Conservation (phyloP, 495 filamentous ascomycete species). For the Talaromyces trachyspermus region DNA sequence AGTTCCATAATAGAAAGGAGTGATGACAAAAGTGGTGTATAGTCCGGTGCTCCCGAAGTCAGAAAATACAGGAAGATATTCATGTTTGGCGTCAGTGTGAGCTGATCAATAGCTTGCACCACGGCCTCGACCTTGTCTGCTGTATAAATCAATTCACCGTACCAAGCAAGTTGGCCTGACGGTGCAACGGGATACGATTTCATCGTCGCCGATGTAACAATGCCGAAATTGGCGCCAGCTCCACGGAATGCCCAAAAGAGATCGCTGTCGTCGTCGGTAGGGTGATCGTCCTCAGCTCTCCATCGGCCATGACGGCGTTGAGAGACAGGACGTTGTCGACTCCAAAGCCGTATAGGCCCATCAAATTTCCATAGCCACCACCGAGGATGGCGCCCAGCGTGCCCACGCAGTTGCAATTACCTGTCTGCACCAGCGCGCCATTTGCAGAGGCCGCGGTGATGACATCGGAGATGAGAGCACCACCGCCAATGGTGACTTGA, state of each 20-base stretch:
- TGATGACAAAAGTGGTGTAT: constrained; percentile 12
- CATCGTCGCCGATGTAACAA: constrained; percentile 21
- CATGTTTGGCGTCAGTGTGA: constrained; percentile 11
- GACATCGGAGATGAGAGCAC: constrained; percentile 13
- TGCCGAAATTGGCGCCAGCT: constrained; percentile 40
- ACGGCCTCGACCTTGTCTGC: constrained; percentile 32
- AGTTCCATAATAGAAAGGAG: constrained; percentile 18
- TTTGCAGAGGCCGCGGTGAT: constrained; percentile 14
- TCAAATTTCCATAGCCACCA: constrained; percentile 49
- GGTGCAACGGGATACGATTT: constrained; percentile 11
- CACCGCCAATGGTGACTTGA: constrained; percentile 15
- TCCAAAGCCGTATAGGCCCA: constrained; percentile 39
- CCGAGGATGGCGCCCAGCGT: constrained; percentile 52
- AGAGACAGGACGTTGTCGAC: constrained; percentile 46
- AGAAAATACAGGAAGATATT: constrained; percentile 11
- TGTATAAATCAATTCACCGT: constrained; percentile 28
- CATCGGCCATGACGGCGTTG: constrained; percentile 45
- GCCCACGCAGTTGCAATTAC: constrained; percentile 25
- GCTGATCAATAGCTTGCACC: constrained; percentile 27
- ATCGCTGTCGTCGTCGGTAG: constrained; percentile 32
- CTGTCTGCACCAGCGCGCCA: constrained; percentile 12
- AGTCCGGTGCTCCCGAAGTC: constrained; percentile 2
- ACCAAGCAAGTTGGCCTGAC: constrained; percentile 16
- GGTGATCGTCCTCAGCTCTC: constrained; percentile 31
- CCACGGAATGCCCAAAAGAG: constrained; percentile 45